A percentile compares a stretch with the other conserved stretches of the same genome.
phyloP scores from a whole-genome alignment of 805 yeast species.

The Nadsonia fulvescens region DNA sequence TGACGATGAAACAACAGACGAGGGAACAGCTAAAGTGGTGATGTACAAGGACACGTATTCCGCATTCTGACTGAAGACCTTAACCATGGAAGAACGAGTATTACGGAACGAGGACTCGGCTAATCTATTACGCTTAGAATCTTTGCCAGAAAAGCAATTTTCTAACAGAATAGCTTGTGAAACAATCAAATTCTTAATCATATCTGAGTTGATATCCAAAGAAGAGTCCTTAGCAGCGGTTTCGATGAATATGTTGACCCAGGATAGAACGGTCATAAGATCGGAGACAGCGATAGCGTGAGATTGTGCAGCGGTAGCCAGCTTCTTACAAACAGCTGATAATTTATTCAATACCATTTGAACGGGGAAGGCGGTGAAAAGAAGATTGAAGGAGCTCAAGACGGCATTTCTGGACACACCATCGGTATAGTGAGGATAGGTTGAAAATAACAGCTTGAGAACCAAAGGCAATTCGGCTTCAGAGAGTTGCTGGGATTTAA shows the following conservation, averaged over 20 bases:
- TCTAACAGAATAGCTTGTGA: conserved; percentile 24
- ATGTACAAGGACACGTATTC: too few relatives aligned
- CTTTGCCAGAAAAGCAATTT: too few relatives aligned
- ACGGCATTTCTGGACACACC: conserved; percentile 26
- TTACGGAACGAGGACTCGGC: too few relatives aligned
- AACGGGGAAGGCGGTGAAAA: not conserved
- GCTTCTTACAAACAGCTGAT: not conserved
- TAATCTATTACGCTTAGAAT: too few relatives aligned
- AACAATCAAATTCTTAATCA: conserved; percentile 14
- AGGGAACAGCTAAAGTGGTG: too few relatives aligned
- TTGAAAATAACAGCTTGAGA: conserved; percentile 22
- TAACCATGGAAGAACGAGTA: too few relatives aligned
- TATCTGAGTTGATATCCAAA: conserved; percentile 12
- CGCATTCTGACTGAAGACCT: too few relatives aligned
- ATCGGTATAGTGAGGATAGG: conserved; percentile 36
- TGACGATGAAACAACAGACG: too few relatives aligned
- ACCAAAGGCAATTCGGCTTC: conserved; percentile 3
- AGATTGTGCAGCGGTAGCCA: not conserved
- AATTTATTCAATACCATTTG: too few relatives aligned
- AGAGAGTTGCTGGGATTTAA: too few relatives aligned
- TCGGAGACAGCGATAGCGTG: conserved; percentile 30
- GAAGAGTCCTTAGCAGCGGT: conserved; percentile 6
- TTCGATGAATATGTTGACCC: conserved; percentile 29
- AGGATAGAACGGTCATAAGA: conserved; percentile 36
- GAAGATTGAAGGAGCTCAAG: conserved; percentile 3